phyloP scores from a whole-genome alignment of 768 basidiomycete species.

The Hygrocybe punicea region DNA sequence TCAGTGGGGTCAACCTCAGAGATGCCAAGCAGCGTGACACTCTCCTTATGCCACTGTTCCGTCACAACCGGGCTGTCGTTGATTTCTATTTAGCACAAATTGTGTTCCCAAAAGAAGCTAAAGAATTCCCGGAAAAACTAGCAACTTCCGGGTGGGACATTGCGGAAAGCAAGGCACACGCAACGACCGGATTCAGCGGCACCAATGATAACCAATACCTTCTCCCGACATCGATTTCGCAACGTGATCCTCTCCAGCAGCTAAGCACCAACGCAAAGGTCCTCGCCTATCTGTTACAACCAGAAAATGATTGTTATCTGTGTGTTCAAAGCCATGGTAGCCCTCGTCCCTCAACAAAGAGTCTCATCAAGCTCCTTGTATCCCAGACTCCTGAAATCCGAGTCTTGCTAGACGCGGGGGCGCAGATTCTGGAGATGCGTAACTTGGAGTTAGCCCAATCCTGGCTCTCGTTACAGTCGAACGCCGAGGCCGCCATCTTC shows the following conservation, averaged over 20 bases:
- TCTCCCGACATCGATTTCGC: slow-evolving; percentile 36
- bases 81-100: slow-evolving; percentile 46
- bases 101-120: slow-evolving; percentile 51
- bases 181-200: slow-evolving; percentile 53
- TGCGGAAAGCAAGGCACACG: slow-evolving; percentile 34
- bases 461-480: slow-evolving; percentile 38
- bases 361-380: slow-evolving; percentile 34
- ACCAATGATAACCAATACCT: slow-evolving; percentile 50
- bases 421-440: slow-evolving; percentile 51
- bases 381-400: slow-evolving; percentile 36
- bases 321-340: slow-evolving; percentile 20
- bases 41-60: slow-evolving; percentile 35
- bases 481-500: slow-evolving; percentile 42
- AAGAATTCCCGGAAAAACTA: slow-evolving; percentile 47
- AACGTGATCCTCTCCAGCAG: slow-evolving; percentile 39
- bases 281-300: slow-evolving; percentile 35
- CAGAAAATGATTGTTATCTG: slow-evolving; percentile 41
- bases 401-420: slow-evolving; percentile 56
- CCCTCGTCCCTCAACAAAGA: slow-evolving; percentile 17
- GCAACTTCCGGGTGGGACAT: slow-evolving; percentile 54
- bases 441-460: slow-evolving; percentile 40
- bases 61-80: slow-evolving; percentile 35
- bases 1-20: slow-evolving; percentile 42
- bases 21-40: slow-evolving; percentile 33
- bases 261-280: slow-evolving; percentile 49